phyloP scores from a whole-genome alignment of 2,329 filamentous ascomycete genomes.

The Diaporthe nobilis region DNA sequence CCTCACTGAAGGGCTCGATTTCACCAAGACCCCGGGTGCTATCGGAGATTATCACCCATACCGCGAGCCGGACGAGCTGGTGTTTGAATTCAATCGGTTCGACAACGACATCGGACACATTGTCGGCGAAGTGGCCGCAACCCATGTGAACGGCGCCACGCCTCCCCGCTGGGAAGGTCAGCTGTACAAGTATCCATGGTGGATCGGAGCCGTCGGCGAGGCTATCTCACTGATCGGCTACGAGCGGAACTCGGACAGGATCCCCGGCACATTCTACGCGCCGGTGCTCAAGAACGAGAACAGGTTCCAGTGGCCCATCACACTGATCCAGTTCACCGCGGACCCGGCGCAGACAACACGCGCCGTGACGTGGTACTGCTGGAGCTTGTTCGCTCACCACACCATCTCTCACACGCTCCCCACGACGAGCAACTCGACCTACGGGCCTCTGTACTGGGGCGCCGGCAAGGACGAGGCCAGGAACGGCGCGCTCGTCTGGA shows the following conservation, averaged over 20 bases:
- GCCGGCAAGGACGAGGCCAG: constrained; percentile 60
- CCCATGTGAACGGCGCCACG: constrained; percentile 66
- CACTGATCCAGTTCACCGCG: constrained; percentile 64
- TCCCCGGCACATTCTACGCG: constrained; percentile 67
- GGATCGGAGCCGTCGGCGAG: constrained; percentile 74
- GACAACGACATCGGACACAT: constrained; percentile 33
- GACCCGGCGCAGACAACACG: constrained; percentile 63
- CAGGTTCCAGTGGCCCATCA: constrained; percentile 65
- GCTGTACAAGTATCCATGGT: constrained; percentile 65
- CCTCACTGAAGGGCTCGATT: constrained; percentile 13
- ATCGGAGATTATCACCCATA: constrained; percentile 33
- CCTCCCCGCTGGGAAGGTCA: constrained; percentile 57
- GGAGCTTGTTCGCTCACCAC: constrained; percentile 63
- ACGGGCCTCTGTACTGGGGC: constrained; percentile 65
- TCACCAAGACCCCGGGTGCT: constrained; percentile 4
- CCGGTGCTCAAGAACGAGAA: constrained; percentile 65
- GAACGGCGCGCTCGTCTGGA: constrained; percentile 60
- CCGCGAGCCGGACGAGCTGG: constrained; percentile 54
- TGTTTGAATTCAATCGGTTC: constrained; percentile 29
- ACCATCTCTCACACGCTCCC: constrained; percentile 63
- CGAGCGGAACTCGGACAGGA: constrained; percentile 74
- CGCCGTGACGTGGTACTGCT: constrained; percentile 65
- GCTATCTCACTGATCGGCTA: constrained; percentile 76
- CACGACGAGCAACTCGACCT: constrained; percentile 54
- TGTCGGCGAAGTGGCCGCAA: constrained; percentile 65